These are phyloP conservation scores for Huntiella omanensis DNA, from an alignment of 2,329 filamentous ascomycete genomes.

Conservation along the genomic window DNA sequence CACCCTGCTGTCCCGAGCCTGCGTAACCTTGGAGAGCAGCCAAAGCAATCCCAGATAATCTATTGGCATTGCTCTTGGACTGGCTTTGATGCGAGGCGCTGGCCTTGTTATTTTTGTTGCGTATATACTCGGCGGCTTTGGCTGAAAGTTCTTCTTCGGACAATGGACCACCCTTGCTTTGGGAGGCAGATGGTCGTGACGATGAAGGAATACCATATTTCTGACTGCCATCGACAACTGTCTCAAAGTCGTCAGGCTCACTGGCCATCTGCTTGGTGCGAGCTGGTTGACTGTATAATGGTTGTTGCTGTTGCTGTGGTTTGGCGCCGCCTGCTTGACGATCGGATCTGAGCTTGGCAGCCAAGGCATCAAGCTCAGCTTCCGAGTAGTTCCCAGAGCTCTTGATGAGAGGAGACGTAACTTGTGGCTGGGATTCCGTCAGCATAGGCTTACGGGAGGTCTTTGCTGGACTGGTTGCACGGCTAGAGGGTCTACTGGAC, in stretches of 20 bases:
- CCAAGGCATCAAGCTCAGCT: not conserved
- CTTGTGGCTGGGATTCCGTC: no score
- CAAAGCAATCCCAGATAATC: not conserved
- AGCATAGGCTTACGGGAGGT: no score
- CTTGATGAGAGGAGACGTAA: not conserved
- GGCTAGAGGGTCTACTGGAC: no score
- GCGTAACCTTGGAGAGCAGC: not conserved
- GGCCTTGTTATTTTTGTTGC: not conserved
- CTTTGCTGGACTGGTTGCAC: no score
- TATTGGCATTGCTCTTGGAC: not conserved
- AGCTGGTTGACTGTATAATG: not conserved
- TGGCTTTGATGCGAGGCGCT: no score
- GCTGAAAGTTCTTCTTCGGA: not conserved
- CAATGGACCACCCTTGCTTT: not conserved
- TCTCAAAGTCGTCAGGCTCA: slow-evolving; percentile 1
- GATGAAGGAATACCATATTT: not conserved
- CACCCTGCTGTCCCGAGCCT: not conserved
- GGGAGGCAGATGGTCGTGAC: not conserved
- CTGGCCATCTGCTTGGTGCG: not conserved
- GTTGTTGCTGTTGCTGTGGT: not conserved
- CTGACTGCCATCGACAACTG: slow-evolving; percentile 5
- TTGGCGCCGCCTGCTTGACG: not conserved
- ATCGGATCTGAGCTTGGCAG: not conserved
- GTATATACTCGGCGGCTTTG: slow-evolving; percentile 1
- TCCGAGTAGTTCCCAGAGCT: not conserved